These are phyloP conservation scores for Triangularia verruculosa DNA, from an alignment of 2,329 filamentous ascomycete species.

Conservation along the genomic window DNA sequence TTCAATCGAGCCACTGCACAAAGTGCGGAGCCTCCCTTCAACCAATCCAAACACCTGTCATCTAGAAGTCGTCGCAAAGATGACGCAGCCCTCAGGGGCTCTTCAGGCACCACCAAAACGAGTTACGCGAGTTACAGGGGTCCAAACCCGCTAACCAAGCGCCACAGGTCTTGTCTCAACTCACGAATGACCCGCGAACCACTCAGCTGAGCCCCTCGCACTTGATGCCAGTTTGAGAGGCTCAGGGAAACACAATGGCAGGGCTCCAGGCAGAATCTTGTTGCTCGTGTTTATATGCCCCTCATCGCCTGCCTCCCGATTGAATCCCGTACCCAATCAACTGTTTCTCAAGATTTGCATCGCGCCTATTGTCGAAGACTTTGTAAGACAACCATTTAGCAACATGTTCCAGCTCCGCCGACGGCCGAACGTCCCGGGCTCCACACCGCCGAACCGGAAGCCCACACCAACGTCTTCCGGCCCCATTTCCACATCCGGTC, in stretches of 20 bases:
- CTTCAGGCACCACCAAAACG: neutral
- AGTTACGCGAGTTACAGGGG: neutral
- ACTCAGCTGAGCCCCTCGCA: neutral
- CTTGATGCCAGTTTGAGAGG: neutral
- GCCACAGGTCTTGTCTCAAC: constrained; percentile 1
- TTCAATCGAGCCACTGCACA: no score
- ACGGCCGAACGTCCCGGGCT: neutral
- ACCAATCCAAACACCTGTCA: neutral
- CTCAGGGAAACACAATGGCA: neutral
- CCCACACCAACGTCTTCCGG: neutral
- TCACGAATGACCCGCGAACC: neutral
- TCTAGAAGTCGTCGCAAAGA: neutral
- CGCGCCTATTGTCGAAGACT: neutral
- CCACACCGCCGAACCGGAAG: neutral
- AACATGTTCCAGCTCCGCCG: constrained; percentile 1
- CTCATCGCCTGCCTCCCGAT: neutral
- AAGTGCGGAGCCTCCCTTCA: no score
- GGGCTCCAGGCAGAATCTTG: neutral
- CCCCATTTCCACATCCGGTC: neutral
- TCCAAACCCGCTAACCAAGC: neutral
- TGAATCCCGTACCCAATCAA: neutral
- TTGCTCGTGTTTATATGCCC: neutral
- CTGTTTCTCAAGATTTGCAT: no score
- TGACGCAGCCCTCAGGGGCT: neutral
- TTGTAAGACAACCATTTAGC: neutral